Conservation (phyloP, 495 filamentous ascomycete genomes). For the Talaromyces stipitatus region DNA sequence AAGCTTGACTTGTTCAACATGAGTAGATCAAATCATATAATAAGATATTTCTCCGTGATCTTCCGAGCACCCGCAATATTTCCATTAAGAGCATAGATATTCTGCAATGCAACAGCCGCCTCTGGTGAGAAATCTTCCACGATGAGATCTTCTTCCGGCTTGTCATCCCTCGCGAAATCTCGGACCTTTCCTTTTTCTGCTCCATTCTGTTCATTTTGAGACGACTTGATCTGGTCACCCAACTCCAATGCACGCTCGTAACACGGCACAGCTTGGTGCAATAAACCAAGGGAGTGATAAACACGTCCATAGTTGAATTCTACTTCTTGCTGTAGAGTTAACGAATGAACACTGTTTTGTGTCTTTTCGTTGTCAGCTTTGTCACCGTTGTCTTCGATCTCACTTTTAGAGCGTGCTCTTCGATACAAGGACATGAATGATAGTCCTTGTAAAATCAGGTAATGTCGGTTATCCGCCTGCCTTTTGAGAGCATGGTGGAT, state of each 20-base stretch:
- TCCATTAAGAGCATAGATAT: slow-evolving; percentile 56
- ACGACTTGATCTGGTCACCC: slow-evolving; percentile 30
- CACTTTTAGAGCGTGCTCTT: slow-evolving; percentile 29
- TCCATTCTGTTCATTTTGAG: not conserved
- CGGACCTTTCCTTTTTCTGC: slow-evolving; percentile 1
- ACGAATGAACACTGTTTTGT: slow-evolving; percentile 8
- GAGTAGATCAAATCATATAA: slow-evolving; percentile 20
- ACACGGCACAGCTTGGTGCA: slow-evolving; percentile 66
- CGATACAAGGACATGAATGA: slow-evolving; percentile 76
- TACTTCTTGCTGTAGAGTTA: slow-evolving; percentile 65
- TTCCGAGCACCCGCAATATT: slow-evolving; percentile 46
- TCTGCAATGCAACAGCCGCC: slow-evolving; percentile 70
- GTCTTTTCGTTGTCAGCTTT: slow-evolving; percentile 18
- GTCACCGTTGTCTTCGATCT: slow-evolving; percentile 10
- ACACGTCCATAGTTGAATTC: slow-evolving; percentile 82
- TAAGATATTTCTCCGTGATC: slow-evolving; percentile 52
- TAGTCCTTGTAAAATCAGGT: slow-evolving; percentile 74
- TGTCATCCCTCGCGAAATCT: slow-evolving; percentile 9
- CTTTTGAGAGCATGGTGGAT: slow-evolving; percentile 81
- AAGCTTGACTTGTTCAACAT: not conserved
- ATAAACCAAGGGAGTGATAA: slow-evolving; percentile 73
- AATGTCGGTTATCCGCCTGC: slow-evolving; percentile 83
- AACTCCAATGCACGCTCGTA: slow-evolving; percentile 55
- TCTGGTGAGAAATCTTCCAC: slow-evolving; percentile 62
- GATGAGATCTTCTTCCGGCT: slow-evolving; percentile 13